A percentile compares a stretch with the other conserved stretches of the same genome.
Conservation (phyloP, 2,329 filamentous ascomycete genomes). For the Canariomyces notabilis region DNA sequence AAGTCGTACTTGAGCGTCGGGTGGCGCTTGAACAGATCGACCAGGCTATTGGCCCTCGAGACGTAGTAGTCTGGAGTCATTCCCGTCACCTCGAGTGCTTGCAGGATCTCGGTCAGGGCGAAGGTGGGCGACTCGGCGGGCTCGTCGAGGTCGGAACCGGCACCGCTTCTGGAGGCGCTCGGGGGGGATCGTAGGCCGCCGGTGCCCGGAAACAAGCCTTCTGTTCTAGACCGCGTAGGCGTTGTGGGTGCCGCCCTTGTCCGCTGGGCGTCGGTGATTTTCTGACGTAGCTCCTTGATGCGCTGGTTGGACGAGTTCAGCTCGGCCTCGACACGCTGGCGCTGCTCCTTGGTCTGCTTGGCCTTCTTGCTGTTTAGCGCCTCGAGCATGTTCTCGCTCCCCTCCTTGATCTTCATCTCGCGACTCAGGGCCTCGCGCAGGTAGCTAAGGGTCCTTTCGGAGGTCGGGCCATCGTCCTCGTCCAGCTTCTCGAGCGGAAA, state of each 20-base stretch:
- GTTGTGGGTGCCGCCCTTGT: conserved; percentile 47
- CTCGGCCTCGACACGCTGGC: conserved; percentile 76
- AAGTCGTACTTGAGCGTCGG: conserved; percentile 94
- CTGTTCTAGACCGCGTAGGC: conserved; percentile 49
- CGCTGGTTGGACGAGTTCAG: conserved; percentile 78
- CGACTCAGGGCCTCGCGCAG: conserved; percentile 85
- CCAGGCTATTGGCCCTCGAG: conserved; percentile 81
- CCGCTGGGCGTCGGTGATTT: conserved; percentile 55
- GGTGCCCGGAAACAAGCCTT: conserved; percentile 38
- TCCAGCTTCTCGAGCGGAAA: conserved; percentile 53
- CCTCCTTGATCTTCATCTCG: conserved; percentile 96
- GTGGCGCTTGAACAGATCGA: conserved; percentile 93
- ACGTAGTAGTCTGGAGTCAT: conserved; percentile 95
- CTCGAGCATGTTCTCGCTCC: conserved; percentile 96
- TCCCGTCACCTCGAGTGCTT: conserved; percentile 80
- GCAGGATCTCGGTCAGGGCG: conserved; percentile 81
- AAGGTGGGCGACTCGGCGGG: conserved; percentile 83
- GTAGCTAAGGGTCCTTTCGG: conserved; percentile 68
- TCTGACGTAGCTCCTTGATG: conserved; percentile 57
- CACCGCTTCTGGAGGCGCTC: conserved; percentile 50
- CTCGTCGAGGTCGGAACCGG: conserved; percentile 61
- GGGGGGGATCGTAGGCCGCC: conserved; percentile 52
- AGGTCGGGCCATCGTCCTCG: conserved; percentile 45
- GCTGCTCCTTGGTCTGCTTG: conserved; percentile 88
- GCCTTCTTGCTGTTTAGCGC: conserved; percentile 90